Base-by-base conservation (phyloP, 805 yeast genomes). In the Zygotorulaspora sp. region DNA sequence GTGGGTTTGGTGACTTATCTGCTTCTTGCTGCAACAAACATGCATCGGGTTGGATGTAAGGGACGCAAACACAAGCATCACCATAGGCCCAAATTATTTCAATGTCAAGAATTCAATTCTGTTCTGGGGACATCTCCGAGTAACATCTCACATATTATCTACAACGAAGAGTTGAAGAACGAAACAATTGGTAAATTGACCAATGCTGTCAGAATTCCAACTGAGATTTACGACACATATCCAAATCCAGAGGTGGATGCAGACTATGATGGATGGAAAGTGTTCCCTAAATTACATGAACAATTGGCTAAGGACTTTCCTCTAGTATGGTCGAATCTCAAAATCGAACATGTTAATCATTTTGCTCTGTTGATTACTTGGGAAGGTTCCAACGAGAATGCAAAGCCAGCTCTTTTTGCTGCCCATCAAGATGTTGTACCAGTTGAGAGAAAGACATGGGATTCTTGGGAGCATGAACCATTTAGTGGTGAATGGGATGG, bases 391-490 rank as follows among this genome's bases (percentile, higher is more conserved):
- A 52, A 72, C 32, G 25, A 49, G 8, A 40, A 56, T 3, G 62
- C 79, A 45, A 78, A 80, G 55, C 94, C 95, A 10, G 48, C 79
- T 18, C 53, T 85, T 60, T 65, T 83, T 35, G 75, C 82, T 52
- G 89, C 90, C 1, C 95, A 85, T 56, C 82, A 76, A 57, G 94
- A 84, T 52, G 85, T 80, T 4, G 95, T 85, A 16, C 94, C 95
- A 1, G 81, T 83, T 7, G 83, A 78, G 49, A 56, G 60, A 10
- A 73, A 70, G 20, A 77, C 87, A 0, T 58, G 68, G 36, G 59
- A 54, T 18, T 66, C 74, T 39, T 85, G 94, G 94, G 62, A 63
- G 0, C 67, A 75, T 53, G 77, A 74, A 5, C 92, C 94, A 3
- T 82, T 78, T 46, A 55, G 68, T 29, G 85, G 83, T 14, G 63